These are phyloP conservation scores for Neolentinus lepideus DNA, from an alignment of 1,284 basidiomycete genomes.

Conservation along the genomic window DNA sequence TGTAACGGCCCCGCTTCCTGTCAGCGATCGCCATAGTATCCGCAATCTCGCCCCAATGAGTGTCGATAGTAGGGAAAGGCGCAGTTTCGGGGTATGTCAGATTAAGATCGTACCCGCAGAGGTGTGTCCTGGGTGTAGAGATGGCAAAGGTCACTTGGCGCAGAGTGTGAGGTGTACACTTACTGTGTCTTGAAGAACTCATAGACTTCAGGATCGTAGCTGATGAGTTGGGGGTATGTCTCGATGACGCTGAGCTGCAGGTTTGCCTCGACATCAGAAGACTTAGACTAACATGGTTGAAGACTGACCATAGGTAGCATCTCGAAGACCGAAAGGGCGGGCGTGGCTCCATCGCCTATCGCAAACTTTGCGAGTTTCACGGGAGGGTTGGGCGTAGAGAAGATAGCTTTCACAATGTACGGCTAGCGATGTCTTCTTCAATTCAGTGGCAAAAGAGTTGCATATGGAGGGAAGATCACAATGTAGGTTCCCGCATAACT, in stretches of 20 bases:
- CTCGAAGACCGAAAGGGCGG: constrained; percentile 38
- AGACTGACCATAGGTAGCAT: constrained; percentile 44
- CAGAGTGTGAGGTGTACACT: constrained; percentile 1
- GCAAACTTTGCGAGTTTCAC: constrained; percentile 60
- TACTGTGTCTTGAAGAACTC: constrained; percentile 16
- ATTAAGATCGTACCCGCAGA: constrained; percentile 63
- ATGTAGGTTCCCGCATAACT: constrained; percentile 65
- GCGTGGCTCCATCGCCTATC: constrained; percentile 62
- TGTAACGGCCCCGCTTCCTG: neutral
- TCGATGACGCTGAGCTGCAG: neutral
- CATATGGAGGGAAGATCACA: constrained; percentile 21
- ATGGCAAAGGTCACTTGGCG: neutral
- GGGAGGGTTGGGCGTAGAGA: constrained; percentile 53
- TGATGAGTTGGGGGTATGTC: constrained; percentile 3
- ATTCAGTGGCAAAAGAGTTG: neutral
- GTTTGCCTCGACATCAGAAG: neutral
- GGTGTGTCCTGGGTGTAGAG: constrained; percentile 34
- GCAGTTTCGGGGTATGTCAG: constrained; percentile 63
- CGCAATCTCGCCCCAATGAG: neutral
- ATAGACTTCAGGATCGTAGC: constrained; percentile 10
- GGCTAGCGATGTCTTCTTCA: constrained; percentile 35
- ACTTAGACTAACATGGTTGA: neutral
- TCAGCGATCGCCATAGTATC: neutral
- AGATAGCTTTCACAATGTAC: constrained; percentile 68
- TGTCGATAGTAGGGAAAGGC: constrained; percentile 34